These are phyloP conservation scores for Aphanoascus verrucosus DNA, from an alignment of 2,329 filamentous ascomycete species.

Conservation along the genomic window DNA sequence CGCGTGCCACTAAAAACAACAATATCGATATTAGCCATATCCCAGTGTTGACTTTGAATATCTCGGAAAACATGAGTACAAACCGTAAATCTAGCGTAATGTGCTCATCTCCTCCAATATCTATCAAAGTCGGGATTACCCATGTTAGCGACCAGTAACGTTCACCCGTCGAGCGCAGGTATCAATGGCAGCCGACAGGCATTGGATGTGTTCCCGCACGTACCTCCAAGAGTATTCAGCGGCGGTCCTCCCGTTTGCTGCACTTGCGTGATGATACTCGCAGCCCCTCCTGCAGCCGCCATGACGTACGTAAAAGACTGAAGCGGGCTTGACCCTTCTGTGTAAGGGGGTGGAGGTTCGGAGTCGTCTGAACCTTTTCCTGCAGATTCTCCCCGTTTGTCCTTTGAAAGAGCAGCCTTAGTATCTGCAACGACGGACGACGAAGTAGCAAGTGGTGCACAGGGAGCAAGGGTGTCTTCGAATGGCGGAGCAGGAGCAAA, in stretches of 20 bases:
- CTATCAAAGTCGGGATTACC: conserved; percentile 6
- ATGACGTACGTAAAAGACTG: conserved; percentile 92
- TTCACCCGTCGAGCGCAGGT: background rate
- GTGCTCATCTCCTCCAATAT: conserved; percentile 62
- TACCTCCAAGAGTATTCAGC: conserved; percentile 80
- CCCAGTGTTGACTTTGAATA: background rate
- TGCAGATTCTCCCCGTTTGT: conserved; percentile 65
- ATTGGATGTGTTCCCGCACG: conserved; percentile 20
- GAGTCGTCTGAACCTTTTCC: conserved; percentile 65
- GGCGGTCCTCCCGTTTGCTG: conserved; percentile 80
- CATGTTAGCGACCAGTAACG: conserved; percentile 1
- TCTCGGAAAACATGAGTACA: conserved; percentile 18
- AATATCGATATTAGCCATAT: background rate
- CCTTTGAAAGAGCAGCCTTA: conserved; percentile 71
- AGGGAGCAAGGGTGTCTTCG: conserved; percentile 37
- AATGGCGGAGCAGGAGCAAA: conserved; percentile 44
- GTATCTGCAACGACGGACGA: conserved; percentile 57
- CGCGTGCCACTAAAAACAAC: conserved; percentile 60
- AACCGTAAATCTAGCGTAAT: conserved; percentile 92
- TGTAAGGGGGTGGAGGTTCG: conserved; percentile 92
- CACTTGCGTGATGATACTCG: conserved; percentile 98
- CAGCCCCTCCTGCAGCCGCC: conserved; percentile 90
- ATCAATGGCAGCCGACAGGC: background rate
- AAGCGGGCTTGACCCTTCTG: conserved; percentile 74
- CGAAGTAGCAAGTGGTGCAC: conserved; percentile 34